Conservation (phyloP, 2,329 filamentous ascomycete species). For the Xylaria sp. region DNA sequence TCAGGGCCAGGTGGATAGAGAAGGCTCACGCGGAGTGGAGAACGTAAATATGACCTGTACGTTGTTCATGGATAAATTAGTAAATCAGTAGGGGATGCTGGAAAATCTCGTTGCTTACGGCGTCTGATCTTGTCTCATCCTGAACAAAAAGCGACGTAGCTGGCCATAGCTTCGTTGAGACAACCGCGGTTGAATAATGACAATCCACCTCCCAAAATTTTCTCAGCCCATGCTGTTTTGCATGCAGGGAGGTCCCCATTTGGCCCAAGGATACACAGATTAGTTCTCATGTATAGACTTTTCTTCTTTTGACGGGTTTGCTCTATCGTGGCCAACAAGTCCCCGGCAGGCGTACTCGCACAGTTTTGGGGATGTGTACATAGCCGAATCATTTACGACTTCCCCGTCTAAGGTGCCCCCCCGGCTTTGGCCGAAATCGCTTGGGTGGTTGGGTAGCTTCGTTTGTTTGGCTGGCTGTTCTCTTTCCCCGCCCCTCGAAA, state of each 20-base stretch:
- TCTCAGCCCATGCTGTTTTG: neutral
- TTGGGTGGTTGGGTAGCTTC: slow-evolving; percentile 20
- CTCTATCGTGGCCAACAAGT: neutral
- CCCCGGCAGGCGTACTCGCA: neutral
- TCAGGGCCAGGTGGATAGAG: neutral
- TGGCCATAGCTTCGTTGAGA: neutral
- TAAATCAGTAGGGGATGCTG: no score
- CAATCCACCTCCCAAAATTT: neutral
- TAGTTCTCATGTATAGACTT: neutral
- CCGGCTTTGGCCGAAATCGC: slow-evolving; percentile 28
- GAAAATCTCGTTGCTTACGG: no score
- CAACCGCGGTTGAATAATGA: neutral
- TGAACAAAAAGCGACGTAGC: neutral
- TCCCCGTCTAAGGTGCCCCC: slow-evolving; percentile 3
- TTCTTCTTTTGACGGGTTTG: neutral
- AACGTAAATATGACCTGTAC: neutral
- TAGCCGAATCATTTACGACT: neutral
- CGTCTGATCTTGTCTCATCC: neutral
- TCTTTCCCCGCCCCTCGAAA: slow-evolving; percentile 32
- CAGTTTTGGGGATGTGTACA: neutral
- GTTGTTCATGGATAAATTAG: no score
- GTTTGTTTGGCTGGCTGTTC: slow-evolving; percentile 37
- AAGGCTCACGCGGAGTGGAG: neutral
- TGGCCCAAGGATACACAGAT: neutral
- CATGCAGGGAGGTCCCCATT: neutral